phyloP scores from a whole-genome alignment of 2,329 filamentous ascomycete genomes.

The Aspergillus puulaauensis region DNA sequence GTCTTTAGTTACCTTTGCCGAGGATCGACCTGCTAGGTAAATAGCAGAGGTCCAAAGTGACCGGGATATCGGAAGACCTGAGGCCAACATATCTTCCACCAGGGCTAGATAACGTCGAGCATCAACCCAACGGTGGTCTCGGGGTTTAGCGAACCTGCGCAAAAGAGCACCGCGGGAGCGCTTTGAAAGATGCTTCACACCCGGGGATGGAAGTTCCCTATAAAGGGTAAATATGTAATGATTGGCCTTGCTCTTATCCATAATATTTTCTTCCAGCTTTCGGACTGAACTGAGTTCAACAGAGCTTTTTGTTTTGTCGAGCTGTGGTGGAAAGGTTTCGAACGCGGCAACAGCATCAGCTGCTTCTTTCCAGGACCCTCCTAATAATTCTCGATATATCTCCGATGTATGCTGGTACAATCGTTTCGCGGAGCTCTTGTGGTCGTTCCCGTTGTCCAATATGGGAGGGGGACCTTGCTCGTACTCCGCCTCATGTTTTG shows the following conservation, averaged over 20 bases:
- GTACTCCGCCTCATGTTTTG: not conserved
- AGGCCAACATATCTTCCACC: slow-evolving; percentile 76
- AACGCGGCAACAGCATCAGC: slow-evolving; percentile 45
- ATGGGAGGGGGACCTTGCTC: not conserved
- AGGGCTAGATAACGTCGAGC: slow-evolving; percentile 76
- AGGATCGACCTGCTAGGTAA: slow-evolving; percentile 72
- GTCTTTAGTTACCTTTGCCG: slow-evolving; percentile 55
- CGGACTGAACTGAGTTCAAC: slow-evolving; percentile 38
- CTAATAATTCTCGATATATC: slow-evolving; percentile 25
- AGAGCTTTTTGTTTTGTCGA: slow-evolving; percentile 25
- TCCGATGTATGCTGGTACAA: slow-evolving; percentile 21
- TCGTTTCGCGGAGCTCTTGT: slow-evolving; percentile 16
- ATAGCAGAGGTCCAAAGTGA: slow-evolving; percentile 84
- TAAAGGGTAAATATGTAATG: slow-evolving; percentile 55
- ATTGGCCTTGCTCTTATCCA: slow-evolving; percentile 46
- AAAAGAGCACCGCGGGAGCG: slow-evolving; percentile 63
- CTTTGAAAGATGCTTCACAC: slow-evolving; percentile 51
- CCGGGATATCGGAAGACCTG: slow-evolving; percentile 66
- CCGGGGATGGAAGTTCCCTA: slow-evolving; percentile 52
- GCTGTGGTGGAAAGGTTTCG: slow-evolving; percentile 16
- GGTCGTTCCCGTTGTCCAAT: slow-evolving; percentile 3
- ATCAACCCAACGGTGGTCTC: slow-evolving; percentile 50
- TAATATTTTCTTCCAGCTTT: slow-evolving; percentile 42
- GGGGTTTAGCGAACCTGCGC: slow-evolving; percentile 62
- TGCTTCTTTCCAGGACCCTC: slow-evolving; percentile 25